Base-by-base conservation (phyloP, 2,329 filamentous ascomycete species). In the Coleophoma crateriformis region DNA sequence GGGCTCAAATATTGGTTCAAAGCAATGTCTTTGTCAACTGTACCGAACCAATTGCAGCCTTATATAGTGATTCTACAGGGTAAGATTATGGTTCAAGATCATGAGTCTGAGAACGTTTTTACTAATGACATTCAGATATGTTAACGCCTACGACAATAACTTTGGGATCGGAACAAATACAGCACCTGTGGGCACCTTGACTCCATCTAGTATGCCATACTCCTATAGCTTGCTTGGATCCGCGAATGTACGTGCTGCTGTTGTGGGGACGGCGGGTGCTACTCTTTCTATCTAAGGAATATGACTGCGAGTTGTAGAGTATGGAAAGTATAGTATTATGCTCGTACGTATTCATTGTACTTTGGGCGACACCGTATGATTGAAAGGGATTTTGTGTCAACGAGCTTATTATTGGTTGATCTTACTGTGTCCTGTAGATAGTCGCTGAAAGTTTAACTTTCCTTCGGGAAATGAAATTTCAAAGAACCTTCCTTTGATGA, bases 1-100 rank as follows among this genome's bases (percentile, higher is more conserved):
- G 73, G 11, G 77, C 79, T n/a, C 71, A 82, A 62, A 67, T 81
- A n/a, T 72, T 82, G 27, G 71, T 82, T 22, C 75, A 83, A 68
- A 79, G 76, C 46, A 74, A 75, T 51, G 67, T 68, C 55, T 81
- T 80, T 58, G 68, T 68, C 41, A 73, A 70, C 44, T 68, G 70
- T 13, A 65, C 64, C 17, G 68, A 69, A 57, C 68, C 72, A 17
- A 61, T 70, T 42, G 52, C 48, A 17, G 43, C 54, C 3, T 33
- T 57, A 10, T 56, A 60, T 19, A 54, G 50, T 46, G 54, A 56
- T 49, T 27, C 46, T 34, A 47, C 44, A 35, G 51, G 51, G 49
- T 54, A 47, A 43, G 22, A 43, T 20, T 46, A 7, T 33, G 12
- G 22, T 15, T 43, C 6, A 7, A 7, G 13, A 6, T n/a, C 17